Evolutionary conservation across 1,139 yeast genomes (phyloP), one percentile per base, ranked within the genome.

Genomic region (Candida neerlandica): DNA sequence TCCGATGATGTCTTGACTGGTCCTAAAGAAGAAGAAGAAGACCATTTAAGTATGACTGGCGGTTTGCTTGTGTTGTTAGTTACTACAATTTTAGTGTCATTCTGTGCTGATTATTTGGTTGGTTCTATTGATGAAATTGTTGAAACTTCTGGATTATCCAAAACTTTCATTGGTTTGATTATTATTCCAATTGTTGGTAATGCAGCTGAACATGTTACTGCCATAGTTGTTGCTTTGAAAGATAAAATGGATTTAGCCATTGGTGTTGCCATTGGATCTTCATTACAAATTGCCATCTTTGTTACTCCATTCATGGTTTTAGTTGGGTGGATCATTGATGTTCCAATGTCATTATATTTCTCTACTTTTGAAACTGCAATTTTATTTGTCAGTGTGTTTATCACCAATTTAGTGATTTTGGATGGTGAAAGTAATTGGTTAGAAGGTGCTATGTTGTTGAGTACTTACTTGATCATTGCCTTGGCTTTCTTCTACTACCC

Each of bases 151-250:
- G 97, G 97, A 3, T 77, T 94, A 55, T 88, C 96, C 45, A 94
- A 92, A 77, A 92, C 98, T 0, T 94, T 94, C 63, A 90, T 94
- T 60, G 99, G 99, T 67, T 77, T 94, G 58, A 87, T 94, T 59
- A 84, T 94, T 45, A 85, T 94, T 55, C 99, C 99, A 44, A 92
- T 95, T 55, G 98, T 94, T 29, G 99, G 99, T 51, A 94, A 94
- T 62, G 99, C 99, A 1, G 98, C 99, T 12, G 99, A 94, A 70
- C 99, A 94, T 67, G 98, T 89, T 45, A 94, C 98, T 15, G 97
- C 98, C 2, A 87, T 94, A 44, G 81, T 90, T 55, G 98, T 94
- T 45, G 98, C 99, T 27, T 83, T 86, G 81, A 91, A 91, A 70
- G 90, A 94, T 70, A 94, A 95, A 71, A 94, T 95, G 97, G 98